phyloP scores from a whole-genome alignment of 306 rosid genomes.

The Trifolium repens region DNA sequence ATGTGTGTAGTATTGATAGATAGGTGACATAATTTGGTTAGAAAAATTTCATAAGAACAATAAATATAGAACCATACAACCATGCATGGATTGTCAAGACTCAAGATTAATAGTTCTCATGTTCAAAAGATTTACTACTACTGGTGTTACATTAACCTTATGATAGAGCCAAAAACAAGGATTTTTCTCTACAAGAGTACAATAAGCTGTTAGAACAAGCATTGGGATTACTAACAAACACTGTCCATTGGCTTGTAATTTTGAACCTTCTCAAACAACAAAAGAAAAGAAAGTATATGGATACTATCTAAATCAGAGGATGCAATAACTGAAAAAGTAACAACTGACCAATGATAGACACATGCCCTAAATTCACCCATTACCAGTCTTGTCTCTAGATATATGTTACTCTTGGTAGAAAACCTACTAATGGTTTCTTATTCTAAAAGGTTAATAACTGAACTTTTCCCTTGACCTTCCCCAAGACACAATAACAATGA shows the following conservation, averaged over 20 bases:
- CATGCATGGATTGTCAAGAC: not conserved
- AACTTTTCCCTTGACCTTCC: not conserved
- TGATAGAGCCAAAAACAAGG: not conserved
- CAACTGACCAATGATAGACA: not conserved
- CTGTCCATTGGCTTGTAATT: not conserved
- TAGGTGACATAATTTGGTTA: not conserved
- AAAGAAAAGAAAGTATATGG: slow-evolving; percentile 6
- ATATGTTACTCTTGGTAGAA: not conserved
- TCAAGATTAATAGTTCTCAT: not conserved
- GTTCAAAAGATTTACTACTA: not conserved
- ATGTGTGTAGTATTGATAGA: not conserved
- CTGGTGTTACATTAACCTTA: slow-evolving; percentile 6
- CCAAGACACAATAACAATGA: slow-evolving; percentile 4
- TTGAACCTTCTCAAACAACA: slow-evolving; percentile 9
- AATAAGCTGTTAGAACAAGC: not conserved
- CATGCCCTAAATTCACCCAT: not conserved
- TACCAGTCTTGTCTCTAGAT: not conserved
- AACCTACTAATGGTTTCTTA: not conserved
- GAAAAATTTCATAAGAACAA: not conserved
- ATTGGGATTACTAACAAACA: not conserved
- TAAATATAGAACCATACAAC: not conserved
- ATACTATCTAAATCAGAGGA: not conserved
- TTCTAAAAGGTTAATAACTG: not conserved
- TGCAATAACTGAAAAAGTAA: not conserved
- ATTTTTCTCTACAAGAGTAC: not conserved